Percentiles rank a stretch among this genome's conserved stretches.
phyloP scores from a whole-genome alignment of 495 filamentous ascomycete genomes.

The Podospora pseudopauciseta region DNA sequence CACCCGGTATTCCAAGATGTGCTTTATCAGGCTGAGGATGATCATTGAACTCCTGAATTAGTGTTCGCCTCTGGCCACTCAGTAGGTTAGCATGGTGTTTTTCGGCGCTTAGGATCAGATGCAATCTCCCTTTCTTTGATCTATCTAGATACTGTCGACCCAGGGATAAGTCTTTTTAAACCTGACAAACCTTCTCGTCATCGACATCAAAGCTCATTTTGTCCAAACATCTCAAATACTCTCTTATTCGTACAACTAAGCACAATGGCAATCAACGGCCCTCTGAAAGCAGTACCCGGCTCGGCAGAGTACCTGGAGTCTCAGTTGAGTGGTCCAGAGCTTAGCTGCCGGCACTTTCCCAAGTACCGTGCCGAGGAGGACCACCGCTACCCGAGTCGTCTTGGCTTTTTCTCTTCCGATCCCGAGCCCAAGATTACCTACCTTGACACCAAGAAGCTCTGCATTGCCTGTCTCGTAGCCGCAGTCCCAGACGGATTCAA shows the following conservation, averaged over 20 bases:
- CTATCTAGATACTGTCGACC: too few relatives aligned
- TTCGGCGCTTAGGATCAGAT: not conserved
- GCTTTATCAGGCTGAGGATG: not conserved
- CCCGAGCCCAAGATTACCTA: not conserved
- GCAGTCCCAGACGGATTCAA: not conserved
- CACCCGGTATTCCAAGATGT: not conserved
- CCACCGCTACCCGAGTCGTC: not conserved
- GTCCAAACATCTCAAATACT: not conserved
- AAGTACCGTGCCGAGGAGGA: not conserved
- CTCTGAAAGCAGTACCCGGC: not conserved
- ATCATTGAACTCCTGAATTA: not conserved
- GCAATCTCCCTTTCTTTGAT: not conserved
- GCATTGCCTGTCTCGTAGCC: not conserved
- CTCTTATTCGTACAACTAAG: not conserved
- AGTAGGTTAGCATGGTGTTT: not conserved
- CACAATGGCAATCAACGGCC: not conserved
- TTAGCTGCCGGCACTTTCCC: not conserved
- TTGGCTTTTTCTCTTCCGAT: not conserved
- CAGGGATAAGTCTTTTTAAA: not conserved
- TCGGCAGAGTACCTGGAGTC: not conserved
- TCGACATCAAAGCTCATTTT: not conserved
- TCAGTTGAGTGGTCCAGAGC: not conserved
- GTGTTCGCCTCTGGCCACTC: not conserved
- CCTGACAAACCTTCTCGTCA: not conserved
- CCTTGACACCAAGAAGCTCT: not conserved